Base-by-base conservation (phyloP, 257 asterid genomes). In the Apocynum venetum region DNA sequence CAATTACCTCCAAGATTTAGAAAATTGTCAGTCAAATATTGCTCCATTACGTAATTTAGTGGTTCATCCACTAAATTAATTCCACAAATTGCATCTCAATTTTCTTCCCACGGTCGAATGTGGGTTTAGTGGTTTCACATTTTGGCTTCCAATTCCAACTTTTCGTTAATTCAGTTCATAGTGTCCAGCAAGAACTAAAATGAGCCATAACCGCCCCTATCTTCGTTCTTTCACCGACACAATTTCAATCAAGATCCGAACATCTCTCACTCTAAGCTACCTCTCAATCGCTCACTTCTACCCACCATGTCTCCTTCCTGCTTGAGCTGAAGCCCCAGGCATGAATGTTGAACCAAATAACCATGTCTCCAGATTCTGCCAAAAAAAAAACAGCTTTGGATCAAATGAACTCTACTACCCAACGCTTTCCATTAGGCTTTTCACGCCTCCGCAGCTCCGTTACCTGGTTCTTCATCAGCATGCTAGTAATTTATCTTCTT, bases 401-500 rank as follows among this genome's bases (percentile, higher is more conserved):
- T 44, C 78, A 70, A 77, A 84, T 82, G 86, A 78, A 52, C 85
- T 81, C 84, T 71, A 67, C 83, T n/a, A 67, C 76, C 4, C 90
- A 84, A 75, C 88, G 89, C 41, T 76, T 77, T 31, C 65, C 85
- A 72, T 0, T 63, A 68, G 89, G 83, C 90, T 73, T 73, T 41
- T 80, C 71, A 87, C 85, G 65, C 82, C 85, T 85, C 78, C 81
- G 90, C 14, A 85, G 75, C 74, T 81, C 83, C 60, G 67, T 83
- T 66, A 76, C 89, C 57, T 81, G 82, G 77, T 65, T 87, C 77
- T 88, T 87, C 86, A 53, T 88, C 71, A n/a, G 77, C 66, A 2
- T 89, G 7, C 74, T 88, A 40, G 35, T 85, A 36, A 68, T 88
- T 73, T 91, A 89, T 69, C 77, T 80, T 68, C 78, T 89, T 19